Percentiles rank a stretch among this genome's conserved stretches.
These are phyloP conservation scores for Beauveria pseudobassiana DNA, from an alignment of 2,329 filamentous ascomycete species.

Conservation along the genomic window DNA sequence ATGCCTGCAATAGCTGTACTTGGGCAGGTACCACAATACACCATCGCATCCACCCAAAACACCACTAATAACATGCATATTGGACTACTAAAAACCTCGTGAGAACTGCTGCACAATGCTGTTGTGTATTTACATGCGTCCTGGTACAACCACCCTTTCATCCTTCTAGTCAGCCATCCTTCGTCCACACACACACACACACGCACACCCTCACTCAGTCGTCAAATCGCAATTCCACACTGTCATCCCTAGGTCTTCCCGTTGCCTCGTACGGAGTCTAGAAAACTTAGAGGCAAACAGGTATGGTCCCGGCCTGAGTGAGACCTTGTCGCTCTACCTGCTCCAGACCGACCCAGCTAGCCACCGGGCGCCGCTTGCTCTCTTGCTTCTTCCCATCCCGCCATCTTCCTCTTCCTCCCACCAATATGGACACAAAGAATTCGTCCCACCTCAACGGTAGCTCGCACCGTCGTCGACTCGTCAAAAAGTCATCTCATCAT, in stretches of 20 bases:
- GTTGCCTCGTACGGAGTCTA: not conserved
- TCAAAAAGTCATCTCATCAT: constrained; percentile 51
- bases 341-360: not conserved
- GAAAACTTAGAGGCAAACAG: constrained; percentile 3
- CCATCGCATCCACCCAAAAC: not conserved
- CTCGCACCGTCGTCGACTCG: constrained; percentile 52
- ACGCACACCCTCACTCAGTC: not conserved
- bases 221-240: not conserved
- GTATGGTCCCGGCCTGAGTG: not conserved
- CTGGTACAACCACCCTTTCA: not conserved
- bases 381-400: constrained; percentile 1
- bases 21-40: no score
- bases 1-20: not conserved
- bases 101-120: not conserved
- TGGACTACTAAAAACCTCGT: not conserved
- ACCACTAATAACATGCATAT: not conserved
- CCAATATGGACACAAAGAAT: constrained; percentile 38
- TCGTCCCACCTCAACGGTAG: constrained; percentile 34
- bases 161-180: not conserved
- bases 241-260: not conserved
- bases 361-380: not conserved
- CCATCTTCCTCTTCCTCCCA: not conserved
- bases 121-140: not conserved
- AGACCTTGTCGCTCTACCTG: not conserved
- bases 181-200: not conserved